These are phyloP conservation scores for Reutealis trisperma DNA, from an alignment of 345 rosid species.

Conservation along the genomic window DNA sequence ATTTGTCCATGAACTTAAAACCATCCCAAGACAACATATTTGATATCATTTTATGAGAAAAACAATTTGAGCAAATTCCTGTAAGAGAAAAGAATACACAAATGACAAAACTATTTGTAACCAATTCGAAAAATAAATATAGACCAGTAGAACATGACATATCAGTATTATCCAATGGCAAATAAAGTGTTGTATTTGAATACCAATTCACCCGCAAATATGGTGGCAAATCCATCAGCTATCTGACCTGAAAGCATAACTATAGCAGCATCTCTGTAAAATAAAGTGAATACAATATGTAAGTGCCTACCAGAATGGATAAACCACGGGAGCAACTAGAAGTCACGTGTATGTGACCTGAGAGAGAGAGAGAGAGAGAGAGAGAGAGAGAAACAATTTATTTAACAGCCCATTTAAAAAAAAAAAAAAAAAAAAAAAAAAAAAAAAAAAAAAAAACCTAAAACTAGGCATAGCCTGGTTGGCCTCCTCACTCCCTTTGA, in stretches of 20 bases:
- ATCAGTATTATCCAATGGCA: not conserved
- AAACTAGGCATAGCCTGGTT: too few species aligned
- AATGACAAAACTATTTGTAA: not conserved
- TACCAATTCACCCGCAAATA: slow-evolving; percentile 91
- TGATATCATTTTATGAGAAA: not conserved
- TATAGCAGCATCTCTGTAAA: slow-evolving; percentile 71
- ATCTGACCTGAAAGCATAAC: slow-evolving; percentile 96
- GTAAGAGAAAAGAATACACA: not conserved
- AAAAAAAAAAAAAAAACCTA: too few species aligned
- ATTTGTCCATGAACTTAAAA: not conserved
- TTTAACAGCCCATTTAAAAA: not conserved
- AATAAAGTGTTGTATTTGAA: not conserved
- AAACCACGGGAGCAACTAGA: not conserved
- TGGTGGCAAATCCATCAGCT: slow-evolving; percentile 86
- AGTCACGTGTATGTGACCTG: not conserved
- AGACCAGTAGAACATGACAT: not conserved
- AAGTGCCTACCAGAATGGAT: not conserved
- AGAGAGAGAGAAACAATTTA: not conserved
- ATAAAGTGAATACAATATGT: not conserved
- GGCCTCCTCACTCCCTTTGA: too few species aligned
- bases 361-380: too few species aligned
- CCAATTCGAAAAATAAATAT: not conserved
- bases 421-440: too few species aligned
- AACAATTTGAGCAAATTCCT: not conserved
- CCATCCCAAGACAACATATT: not conserved